phyloP scores from a whole-genome alignment of 805 yeast species.

The Candida silvicultrix region DNA sequence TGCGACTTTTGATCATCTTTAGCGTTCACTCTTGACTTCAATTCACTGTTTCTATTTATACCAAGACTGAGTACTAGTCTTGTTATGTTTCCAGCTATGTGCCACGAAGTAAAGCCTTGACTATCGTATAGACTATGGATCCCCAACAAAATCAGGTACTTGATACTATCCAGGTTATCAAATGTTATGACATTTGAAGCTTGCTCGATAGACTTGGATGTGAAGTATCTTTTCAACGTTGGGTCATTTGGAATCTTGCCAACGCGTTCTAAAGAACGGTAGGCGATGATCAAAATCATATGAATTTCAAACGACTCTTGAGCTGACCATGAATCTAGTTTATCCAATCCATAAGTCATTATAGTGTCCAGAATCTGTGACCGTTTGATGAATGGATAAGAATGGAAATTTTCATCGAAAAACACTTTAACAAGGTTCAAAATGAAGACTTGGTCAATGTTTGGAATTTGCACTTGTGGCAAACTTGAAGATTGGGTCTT shows the following conservation, averaged over 20 bases:
- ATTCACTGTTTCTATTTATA: constrained; percentile 31
- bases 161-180: constrained; percentile 35
- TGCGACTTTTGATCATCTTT: constrained; percentile 6
- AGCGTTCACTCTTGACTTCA: not conserved
- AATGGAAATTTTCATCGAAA: constrained; percentile 37
- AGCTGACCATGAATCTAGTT: constrained; percentile 20
- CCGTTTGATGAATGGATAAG: constrained; percentile 38
- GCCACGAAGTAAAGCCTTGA: constrained; percentile 45
- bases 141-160: constrained; percentile 37
- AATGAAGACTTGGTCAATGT: constrained; percentile 11
- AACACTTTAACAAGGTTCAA: constrained; percentile 35
- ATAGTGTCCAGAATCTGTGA: constrained; percentile 27
- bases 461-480: not conserved
- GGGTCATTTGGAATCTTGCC: constrained; percentile 30
- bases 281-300: constrained; percentile 50
- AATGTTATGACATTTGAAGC: constrained; percentile 31
- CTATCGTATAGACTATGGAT: constrained; percentile 47
- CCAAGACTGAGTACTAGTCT: constrained; percentile 40
- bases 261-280: constrained; percentile 40
- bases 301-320: constrained; percentile 37
- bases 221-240: constrained; percentile 33
- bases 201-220: constrained; percentile 34
- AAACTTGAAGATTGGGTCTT: not conserved
- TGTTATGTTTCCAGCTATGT: constrained; percentile 40
- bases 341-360: constrained; percentile 17